Evolutionary conservation across 176 grass and related monocot species (phyloP).

Genomic region (Carex pumila): DNA sequence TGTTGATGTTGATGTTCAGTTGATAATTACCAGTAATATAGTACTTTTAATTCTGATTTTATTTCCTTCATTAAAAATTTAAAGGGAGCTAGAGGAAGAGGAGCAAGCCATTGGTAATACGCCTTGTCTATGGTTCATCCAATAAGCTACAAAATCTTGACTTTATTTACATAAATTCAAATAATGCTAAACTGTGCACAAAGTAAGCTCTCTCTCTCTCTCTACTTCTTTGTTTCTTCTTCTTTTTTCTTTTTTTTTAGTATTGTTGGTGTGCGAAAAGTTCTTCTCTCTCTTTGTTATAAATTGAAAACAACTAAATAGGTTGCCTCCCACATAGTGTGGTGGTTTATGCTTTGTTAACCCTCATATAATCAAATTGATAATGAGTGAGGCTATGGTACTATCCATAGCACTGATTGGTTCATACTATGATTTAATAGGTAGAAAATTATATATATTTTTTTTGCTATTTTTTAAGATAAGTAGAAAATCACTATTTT

Average conservation of each 20-base stretch:
- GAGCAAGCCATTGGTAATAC: neutral
- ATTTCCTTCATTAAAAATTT: neutral
- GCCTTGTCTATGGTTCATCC: neutral
- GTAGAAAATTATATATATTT: no score
- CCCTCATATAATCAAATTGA: no score
- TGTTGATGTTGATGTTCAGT: neutral
- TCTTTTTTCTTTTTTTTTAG: no score
- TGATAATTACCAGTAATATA: neutral
- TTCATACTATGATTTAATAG: no score
- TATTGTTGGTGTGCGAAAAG: no score
- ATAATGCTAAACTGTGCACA: neutral
- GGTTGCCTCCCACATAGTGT: no score
- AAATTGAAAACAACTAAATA: no score
- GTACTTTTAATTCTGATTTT: neutral
- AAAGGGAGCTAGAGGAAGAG: slow-evolving; percentile 8
- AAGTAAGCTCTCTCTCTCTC: neutral
- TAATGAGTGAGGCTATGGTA: no score
- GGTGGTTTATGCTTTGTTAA: no score
- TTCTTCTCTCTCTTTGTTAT: no score
- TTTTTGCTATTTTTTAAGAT: neutral
- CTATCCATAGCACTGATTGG: no score
- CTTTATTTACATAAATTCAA: neutral
- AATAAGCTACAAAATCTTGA: neutral
- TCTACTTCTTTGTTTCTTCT: neutral
- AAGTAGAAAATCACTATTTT: no score